Evolutionary conservation across 768 basidiomycete species (phyloP).

Genomic region (Crepidotus variabilis): DNA sequence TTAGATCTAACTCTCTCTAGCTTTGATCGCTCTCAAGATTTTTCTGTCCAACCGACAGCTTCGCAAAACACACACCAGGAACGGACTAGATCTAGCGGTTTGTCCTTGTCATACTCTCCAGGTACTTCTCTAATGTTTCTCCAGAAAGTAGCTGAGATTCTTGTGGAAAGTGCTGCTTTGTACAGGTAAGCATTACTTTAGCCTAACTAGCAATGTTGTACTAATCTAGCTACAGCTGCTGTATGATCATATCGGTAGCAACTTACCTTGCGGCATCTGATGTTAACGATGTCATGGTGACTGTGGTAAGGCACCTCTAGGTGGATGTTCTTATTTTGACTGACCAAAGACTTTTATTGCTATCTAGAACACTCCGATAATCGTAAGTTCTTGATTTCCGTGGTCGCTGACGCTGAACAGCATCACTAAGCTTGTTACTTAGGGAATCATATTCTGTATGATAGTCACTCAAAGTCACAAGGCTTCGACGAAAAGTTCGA

Average conservation of each 20-base stretch:
- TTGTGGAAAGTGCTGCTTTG: constrained; percentile 18
- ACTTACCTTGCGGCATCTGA: constrained; percentile 14
- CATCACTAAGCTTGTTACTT: no score
- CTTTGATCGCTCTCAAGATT: constrained; percentile 17
- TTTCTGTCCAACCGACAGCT: constrained; percentile 7
- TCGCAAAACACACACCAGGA: neutral
- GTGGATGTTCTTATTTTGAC: no score
- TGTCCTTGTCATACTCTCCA: neutral
- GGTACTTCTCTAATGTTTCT: constrained; percentile 1
- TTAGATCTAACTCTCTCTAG: neutral
- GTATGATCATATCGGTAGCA: constrained; percentile 10
- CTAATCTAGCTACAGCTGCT: constrained; percentile 4
- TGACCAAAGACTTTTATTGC: no score
- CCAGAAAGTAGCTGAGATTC: constrained; percentile 19
- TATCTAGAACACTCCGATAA: no score
- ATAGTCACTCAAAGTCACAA: no score
- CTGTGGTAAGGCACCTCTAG: constrained; percentile 6
- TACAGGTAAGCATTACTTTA: constrained; percentile 9
- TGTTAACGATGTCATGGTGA: constrained; percentile 13
- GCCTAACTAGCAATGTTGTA: neutral
- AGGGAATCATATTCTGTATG: no score
- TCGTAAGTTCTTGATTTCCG: no score
- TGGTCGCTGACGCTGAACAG: no score
- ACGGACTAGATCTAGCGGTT: neutral
- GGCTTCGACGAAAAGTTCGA: no score